Evolutionary conservation across 352 stramenopile genomes (phyloP).

Genomic region (Phytophthora fragariaefolia): DNA sequence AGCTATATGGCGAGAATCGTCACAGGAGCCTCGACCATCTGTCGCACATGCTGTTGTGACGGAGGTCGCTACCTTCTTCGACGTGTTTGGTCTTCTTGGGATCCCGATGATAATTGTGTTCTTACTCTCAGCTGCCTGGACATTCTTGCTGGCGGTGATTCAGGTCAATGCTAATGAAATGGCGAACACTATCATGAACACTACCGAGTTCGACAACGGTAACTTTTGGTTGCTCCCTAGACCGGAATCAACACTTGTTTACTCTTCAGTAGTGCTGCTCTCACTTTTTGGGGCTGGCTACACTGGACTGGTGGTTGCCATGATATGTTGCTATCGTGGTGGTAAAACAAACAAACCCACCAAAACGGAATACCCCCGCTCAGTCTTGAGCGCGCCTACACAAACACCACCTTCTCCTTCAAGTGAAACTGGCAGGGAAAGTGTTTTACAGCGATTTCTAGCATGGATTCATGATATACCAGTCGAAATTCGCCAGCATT

Average conservation of each 20-base stretch:
- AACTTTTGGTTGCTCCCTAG: constrained; percentile 48
- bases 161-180: constrained; percentile 35
- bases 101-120: constrained; percentile 44
- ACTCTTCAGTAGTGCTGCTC: constrained; percentile 25
- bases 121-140: constrained; percentile 33
- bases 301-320: constrained; percentile 32
- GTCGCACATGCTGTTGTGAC: background rate
- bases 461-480: constrained; percentile 6
- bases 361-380: background rate
- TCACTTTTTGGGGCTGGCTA: constrained; percentile 35
- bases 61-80: constrained; percentile 20
- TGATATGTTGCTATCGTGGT: constrained; percentile 28
- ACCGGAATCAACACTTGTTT: constrained; percentile 13
- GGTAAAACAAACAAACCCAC: constrained; percentile 1
- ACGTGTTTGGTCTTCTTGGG: constrained; percentile 38
- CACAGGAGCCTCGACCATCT: background rate
- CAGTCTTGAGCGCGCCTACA: background rate
- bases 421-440: background rate
- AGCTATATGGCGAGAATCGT: background rate
- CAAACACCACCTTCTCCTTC: background rate
- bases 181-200: constrained; percentile 43
- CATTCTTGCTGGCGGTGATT: constrained; percentile 34
- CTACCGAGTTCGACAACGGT: constrained; percentile 37
- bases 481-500: constrained; percentile 14
- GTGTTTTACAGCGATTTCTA: background rate